Conservation (phyloP, 805 yeast species). For the Zygosaccharomyces siamensis region DNA sequence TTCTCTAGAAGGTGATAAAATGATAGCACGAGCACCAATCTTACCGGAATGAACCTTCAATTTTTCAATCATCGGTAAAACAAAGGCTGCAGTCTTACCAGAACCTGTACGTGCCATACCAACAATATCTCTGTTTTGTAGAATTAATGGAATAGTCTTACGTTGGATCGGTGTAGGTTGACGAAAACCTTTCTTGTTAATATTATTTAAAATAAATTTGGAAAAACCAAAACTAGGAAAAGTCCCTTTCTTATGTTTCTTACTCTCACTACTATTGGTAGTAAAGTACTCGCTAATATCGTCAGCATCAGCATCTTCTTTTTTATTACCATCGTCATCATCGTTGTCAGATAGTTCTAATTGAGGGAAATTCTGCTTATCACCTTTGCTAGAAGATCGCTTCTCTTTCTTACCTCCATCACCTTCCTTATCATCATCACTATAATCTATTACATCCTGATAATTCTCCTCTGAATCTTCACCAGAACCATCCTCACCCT, state of each 20-base stretch:
- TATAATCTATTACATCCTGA: constrained; percentile 28
- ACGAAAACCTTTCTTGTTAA: constrained; percentile 78
- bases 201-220: constrained; percentile 60
- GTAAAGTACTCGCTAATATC: constrained; percentile 44
- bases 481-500: constrained; percentile 34
- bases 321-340: constrained; percentile 32
- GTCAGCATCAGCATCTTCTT: constrained; percentile 41
- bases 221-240: constrained; percentile 90
- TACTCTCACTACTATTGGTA: constrained; percentile 30
- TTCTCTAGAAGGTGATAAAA: constrained; percentile 93
- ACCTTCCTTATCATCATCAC: constrained; percentile 47
- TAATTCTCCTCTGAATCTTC: constrained; percentile 20
- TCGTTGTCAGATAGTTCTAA: constrained; percentile 53
- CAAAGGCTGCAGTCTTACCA: constrained; percentile 97
- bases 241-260: constrained; percentile 57
- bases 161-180: constrained; percentile 98
- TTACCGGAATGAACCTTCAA: constrained; percentile 78
- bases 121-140: constrained; percentile 88
- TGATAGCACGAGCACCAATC: constrained; percentile 83
- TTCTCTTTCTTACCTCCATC: constrained; percentile 23
- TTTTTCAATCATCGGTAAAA: constrained; percentile 82
- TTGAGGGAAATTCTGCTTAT: constrained; percentile 17
- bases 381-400: constrained; percentile 9
- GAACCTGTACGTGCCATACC: constrained; percentile 99
- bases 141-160: constrained; percentile 84